These are phyloP conservation scores for Cinnamomum micranthum DNA, from an alignment of 164 flowering plant genomes.

Conservation along the genomic window DNA sequence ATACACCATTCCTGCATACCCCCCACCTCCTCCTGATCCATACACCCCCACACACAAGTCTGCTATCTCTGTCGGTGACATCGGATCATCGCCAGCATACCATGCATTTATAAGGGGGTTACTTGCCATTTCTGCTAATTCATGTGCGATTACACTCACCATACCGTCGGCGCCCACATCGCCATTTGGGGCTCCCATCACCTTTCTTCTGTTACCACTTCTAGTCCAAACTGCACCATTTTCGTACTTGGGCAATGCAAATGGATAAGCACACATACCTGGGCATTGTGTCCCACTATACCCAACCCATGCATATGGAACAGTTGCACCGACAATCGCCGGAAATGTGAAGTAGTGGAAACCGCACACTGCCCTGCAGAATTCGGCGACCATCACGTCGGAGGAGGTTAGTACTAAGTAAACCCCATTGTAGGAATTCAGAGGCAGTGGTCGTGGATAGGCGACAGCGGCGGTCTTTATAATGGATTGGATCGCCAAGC, in stretches of 20 bases:
- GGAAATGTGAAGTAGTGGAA: constrained; percentile 72
- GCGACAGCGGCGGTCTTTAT: constrained; percentile 35
- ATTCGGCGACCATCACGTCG: constrained; percentile 57
- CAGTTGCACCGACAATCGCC: constrained; percentile 39
- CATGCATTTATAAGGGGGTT: constrained; percentile 62
- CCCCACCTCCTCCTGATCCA: constrained; percentile 62
- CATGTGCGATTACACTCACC: constrained; percentile 70
- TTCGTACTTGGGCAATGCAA: constrained; percentile 38
- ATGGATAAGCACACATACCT: constrained; percentile 62
- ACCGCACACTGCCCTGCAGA: constrained; percentile 64
- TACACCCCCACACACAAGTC: constrained; percentile 62
- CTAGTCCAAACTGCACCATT: constrained; percentile 24
- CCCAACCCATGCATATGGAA: constrained; percentile 77
- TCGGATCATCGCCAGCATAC: constrained; percentile 65
- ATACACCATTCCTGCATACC: constrained; percentile 44
- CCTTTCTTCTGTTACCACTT: constrained; percentile 7
- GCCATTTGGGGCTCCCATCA: constrained; percentile 51
- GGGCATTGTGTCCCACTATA: constrained; percentile 60
- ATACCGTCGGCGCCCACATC: constrained; percentile 59
- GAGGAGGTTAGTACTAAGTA: constrained; percentile 56
- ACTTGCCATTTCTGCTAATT: constrained; percentile 53
- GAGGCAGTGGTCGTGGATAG: constrained; percentile 26
- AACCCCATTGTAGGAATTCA: constrained; percentile 41
- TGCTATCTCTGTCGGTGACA: constrained; percentile 56
- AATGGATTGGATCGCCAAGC: constrained; percentile 45